phyloP scores from a whole-genome alignment of 1,139 yeast genomes.

The Blastobotrys niveus region DNA sequence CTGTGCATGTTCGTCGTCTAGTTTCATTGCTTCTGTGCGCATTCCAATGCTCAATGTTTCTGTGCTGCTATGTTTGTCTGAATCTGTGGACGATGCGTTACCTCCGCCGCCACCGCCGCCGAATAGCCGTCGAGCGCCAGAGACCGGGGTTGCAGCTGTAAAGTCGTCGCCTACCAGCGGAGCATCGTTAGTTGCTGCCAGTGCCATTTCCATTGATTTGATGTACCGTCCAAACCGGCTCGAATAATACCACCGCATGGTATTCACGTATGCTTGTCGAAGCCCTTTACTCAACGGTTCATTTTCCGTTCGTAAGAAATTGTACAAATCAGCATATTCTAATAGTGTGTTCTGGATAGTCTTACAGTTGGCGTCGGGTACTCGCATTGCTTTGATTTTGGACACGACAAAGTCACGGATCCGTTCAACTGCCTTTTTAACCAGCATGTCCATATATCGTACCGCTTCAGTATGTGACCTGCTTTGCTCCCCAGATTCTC shows the following conservation, averaged over 20 bases:
- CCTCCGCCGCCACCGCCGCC: slow-evolving; percentile 10
- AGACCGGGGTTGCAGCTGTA: neutral
- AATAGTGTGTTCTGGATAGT: slow-evolving; percentile 64
- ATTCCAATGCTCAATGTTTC: slow-evolving; percentile 42
- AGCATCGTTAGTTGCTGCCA: slow-evolving; percentile 48
- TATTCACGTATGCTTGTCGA: slow-evolving; percentile 70
- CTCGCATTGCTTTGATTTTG: slow-evolving; percentile 60
- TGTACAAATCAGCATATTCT: slow-evolving; percentile 53
- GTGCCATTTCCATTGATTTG: slow-evolving; percentile 60
- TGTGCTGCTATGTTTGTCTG: neutral
- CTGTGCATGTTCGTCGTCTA: neutral
- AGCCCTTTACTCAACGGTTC: slow-evolving; percentile 69
- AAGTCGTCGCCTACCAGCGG: slow-evolving; percentile 45
- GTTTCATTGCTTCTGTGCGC: slow-evolving; percentile 46
- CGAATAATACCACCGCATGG: slow-evolving; percentile 90
- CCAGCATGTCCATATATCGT: slow-evolving; percentile 41
- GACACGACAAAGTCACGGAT: slow-evolving; percentile 62
- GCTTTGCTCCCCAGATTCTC: too few species aligned
- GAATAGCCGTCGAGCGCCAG: slow-evolving; percentile 10
- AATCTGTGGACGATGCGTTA: neutral
- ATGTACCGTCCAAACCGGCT: slow-evolving; percentile 74
- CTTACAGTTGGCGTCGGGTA: slow-evolving; percentile 53
- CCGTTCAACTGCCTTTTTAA: slow-evolving; percentile 59
- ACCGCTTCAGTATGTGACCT: slow-evolving; percentile 33
- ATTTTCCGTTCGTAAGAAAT: slow-evolving; percentile 51